Conservation (phyloP, 345 rosid genomes). For the Geranium rotundifolium region DNA sequence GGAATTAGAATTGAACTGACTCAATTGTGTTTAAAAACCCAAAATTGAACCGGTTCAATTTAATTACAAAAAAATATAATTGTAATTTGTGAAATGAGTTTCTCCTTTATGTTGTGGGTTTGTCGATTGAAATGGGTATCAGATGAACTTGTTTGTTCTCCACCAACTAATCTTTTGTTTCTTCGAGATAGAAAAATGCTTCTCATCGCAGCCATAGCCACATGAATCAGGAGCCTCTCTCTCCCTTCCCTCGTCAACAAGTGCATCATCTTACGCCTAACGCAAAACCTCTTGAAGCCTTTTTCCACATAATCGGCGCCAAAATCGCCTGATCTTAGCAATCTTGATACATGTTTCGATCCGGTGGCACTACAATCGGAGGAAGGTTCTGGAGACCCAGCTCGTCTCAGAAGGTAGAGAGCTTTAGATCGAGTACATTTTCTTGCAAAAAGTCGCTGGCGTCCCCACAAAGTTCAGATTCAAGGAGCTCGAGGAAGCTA, state of each 20-base stretch:
- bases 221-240: not conserved
- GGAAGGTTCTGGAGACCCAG: constrained; percentile 29
- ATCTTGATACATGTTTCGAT: constrained; percentile 32
- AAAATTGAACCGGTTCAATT: too few relatives aligned
- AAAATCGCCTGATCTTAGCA: constrained; percentile 48
- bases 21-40: too few relatives aligned
- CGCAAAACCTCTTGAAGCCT: constrained; percentile 43
- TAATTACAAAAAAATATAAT: too few relatives aligned
- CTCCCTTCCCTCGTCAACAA: not conserved
- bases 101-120: not conserved
- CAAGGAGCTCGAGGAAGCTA: constrained; percentile 73
- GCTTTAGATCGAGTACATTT: constrained; percentile 76
- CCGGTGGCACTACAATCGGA: constrained; percentile 35
- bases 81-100: too few relatives aligned
- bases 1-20: too few relatives aligned
- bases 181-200: too few relatives aligned
- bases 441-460: constrained; percentile 73
- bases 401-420: constrained; percentile 49
- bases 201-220: not conserved
- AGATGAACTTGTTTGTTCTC: not conserved
- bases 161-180: not conserved
- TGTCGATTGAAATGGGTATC: not conserved
- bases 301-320: constrained; percentile 55
- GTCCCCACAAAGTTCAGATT: constrained; percentile 51
- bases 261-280: constrained; percentile 29